phyloP scores from a whole-genome alignment of 169 alveolate species.

The Ichthyophthirius multifiliis region DNA sequence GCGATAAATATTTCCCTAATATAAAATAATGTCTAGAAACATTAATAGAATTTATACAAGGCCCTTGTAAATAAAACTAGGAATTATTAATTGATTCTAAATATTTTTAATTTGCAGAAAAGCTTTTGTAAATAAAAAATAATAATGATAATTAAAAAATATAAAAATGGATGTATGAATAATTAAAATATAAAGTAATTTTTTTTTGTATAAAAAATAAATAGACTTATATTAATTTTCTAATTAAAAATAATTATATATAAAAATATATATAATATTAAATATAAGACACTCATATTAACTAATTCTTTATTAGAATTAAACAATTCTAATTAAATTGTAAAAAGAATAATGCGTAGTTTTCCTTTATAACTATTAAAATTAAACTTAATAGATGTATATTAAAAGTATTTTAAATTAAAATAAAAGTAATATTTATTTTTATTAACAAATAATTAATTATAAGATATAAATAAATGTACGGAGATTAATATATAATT shows the following conservation, averaged over 20 bases:
- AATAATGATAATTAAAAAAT: no score
- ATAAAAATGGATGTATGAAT: no score
- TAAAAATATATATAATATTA: no score
- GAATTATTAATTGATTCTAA: constrained; percentile 34
- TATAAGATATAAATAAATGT: constrained; percentile 16
- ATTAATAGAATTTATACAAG: constrained; percentile 37
- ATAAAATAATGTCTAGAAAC: constrained; percentile 34
- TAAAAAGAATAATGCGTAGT: constrained; percentile 45
- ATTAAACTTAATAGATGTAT: constrained; percentile 19
- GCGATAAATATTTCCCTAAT: constrained; percentile 19
- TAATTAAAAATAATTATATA: no score
- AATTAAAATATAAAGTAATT: no score
- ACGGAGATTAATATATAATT: constrained; percentile 16
- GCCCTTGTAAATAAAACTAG: constrained; percentile 30
- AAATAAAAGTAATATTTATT: no score
- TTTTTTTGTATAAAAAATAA: no score
- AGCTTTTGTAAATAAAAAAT: neutral
- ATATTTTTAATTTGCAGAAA: constrained; percentile 31
- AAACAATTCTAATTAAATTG: constrained; percentile 13
- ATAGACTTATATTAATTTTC: no score
- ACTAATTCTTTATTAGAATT: constrained; percentile 30
- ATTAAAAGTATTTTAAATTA: no score
- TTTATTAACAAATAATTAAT: no score
- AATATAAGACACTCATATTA: constrained; percentile 31
- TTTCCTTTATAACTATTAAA: constrained; percentile 33